phyloP scores from a whole-genome alignment of 225 moss, liverwort and hornwort species.

The Marchantia paleacea region DNA sequence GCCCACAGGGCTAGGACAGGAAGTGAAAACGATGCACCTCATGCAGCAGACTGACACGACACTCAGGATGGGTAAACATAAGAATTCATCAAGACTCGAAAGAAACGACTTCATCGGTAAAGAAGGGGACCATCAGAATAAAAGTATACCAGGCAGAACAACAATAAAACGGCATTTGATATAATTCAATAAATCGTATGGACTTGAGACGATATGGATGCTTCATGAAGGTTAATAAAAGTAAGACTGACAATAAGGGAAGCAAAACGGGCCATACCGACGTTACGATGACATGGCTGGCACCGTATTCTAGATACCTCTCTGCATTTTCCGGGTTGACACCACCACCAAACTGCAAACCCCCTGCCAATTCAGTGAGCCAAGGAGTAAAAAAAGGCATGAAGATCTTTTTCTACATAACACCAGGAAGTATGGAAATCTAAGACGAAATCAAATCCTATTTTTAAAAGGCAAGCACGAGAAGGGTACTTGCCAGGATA shows the following conservation, averaged over 20 bases:
- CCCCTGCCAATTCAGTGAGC: slow-evolving; percentile 48
- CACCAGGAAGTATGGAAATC: background rate
- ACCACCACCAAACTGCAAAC: slow-evolving; percentile 93
- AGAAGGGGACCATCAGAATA: no score
- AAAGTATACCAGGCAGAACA: no score
- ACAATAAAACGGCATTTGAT: background rate
- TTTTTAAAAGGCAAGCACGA: background rate
- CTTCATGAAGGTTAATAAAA: background rate
- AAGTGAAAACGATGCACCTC: no score
- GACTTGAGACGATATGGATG: background rate
- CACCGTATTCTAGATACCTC: slow-evolving; percentile 78
- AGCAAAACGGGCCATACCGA: slow-evolving; percentile 46
- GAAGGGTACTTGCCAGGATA: slow-evolving; percentile 60
- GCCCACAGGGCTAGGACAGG: no score
- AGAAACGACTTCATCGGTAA: no score
- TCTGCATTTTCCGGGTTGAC: slow-evolving; percentile 82
- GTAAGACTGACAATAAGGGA: background rate
- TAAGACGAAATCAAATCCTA: no score
- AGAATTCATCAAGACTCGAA: no score
- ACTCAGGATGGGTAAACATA: no score
- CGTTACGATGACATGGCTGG: slow-evolving; percentile 98
- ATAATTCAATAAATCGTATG: background rate
- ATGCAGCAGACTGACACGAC: no score
- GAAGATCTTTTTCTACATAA: background rate
- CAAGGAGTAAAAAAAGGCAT: background rate